Percentiles rank a stretch among this genome's conserved stretches.
Evolutionary conservation across 345 rosid genomes (phyloP).

Genomic region (Cardamine resedifolia): DNA sequence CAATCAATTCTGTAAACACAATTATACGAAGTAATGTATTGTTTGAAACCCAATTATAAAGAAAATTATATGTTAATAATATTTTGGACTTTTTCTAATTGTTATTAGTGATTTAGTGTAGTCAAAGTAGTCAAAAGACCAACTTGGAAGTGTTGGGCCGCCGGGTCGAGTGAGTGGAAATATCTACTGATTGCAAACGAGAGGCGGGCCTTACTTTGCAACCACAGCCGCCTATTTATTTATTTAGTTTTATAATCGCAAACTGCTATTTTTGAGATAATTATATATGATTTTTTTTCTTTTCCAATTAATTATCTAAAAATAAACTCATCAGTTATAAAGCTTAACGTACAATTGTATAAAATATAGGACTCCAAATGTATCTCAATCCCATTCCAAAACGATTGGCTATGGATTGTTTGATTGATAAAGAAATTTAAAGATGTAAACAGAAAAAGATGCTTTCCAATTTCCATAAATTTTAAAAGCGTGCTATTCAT

Average conservation of each 20-base stretch:
- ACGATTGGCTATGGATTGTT: slow-evolving; percentile 12
- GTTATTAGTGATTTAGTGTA: background rate
- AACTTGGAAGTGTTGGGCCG: slow-evolving; percentile 32
- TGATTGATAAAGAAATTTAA: background rate
- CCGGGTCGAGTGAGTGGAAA: slow-evolving; percentile 20
- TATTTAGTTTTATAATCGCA: background rate
- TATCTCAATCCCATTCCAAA: background rate
- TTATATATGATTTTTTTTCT: background rate
- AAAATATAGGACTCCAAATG: background rate
- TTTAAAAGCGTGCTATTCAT: slow-evolving; percentile 16
- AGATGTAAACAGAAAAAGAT: slow-evolving; percentile 9
- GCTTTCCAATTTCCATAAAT: slow-evolving; percentile 17
- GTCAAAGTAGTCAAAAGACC: slow-evolving; percentile 20
- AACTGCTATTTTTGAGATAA: background rate
- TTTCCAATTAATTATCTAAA: background rate
- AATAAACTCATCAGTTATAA: background rate
- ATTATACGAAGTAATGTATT: no score
- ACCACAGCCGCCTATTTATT: slow-evolving; percentile 33
- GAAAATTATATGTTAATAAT: no score
- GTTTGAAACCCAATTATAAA: no score
- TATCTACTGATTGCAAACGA: slow-evolving; percentile 28
- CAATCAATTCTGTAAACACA: no score
- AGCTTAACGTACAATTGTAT: background rate
- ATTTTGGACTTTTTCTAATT: background rate
- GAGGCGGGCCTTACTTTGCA: slow-evolving; percentile 35